Percentiles rank a stretch among this genome's conserved stretches.
phyloP scores from a whole-genome alignment of 805 yeast species.

The Metschnikowia cerradonensis region DNA sequence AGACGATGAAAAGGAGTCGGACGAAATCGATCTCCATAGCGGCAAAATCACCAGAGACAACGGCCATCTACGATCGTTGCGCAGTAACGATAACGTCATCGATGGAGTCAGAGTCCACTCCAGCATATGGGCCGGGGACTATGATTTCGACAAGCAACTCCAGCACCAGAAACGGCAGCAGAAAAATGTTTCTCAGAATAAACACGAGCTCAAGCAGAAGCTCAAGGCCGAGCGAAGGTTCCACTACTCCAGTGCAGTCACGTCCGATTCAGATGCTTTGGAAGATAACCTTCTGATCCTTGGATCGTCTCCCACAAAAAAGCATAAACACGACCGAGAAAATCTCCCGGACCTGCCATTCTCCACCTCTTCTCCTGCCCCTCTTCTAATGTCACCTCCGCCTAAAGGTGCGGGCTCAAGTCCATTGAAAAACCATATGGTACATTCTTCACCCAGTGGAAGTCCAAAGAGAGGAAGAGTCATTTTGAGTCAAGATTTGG shows the following conservation, averaged over 20 bases:
- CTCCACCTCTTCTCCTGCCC: background rate
- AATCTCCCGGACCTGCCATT: background rate
- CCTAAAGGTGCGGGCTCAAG: background rate
- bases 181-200: constrained; percentile 15
- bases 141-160: constrained; percentile 25
- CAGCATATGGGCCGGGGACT: constrained; percentile 38
- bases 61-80: constrained; percentile 61
- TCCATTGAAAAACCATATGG: constrained; percentile 1
- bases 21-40: constrained; percentile 58
- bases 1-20: constrained; percentile 52
- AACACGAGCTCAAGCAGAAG: constrained; percentile 11
- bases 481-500: background rate
- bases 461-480: background rate
- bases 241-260: constrained; percentile 10
- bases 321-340: background rate
- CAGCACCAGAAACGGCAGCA: constrained; percentile 8
- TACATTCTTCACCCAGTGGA: background rate
- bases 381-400: background rate
- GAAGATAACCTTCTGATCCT: constrained; percentile 25
- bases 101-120: constrained; percentile 16
- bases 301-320: constrained; percentile 30
- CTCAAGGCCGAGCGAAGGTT: constrained; percentile 13
- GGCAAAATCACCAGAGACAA: constrained; percentile 62
- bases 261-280: constrained; percentile 7
- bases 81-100: constrained; percentile 3